Evolutionary conservation across 1,139 yeast genomes (phyloP).

Genomic region (Taphrina pruni): DNA sequence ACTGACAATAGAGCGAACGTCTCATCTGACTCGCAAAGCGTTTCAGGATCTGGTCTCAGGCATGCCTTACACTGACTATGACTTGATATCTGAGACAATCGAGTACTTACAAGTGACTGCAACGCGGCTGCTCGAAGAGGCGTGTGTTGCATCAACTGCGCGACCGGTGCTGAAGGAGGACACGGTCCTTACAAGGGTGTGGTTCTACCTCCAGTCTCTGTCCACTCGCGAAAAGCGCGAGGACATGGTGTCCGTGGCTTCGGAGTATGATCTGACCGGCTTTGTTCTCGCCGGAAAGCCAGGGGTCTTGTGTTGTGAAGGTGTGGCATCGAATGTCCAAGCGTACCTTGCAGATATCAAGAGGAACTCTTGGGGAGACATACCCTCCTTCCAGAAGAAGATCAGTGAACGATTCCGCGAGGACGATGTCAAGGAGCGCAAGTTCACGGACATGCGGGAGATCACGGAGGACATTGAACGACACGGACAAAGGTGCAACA

Average conservation of each 20-base stretch:
- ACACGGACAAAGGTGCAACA: slow-evolving; percentile 33
- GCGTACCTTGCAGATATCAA: slow-evolving; percentile 39
- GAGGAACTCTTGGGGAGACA: slow-evolving; percentile 38
- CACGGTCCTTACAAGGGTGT: slow-evolving; percentile 16
- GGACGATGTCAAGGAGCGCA: slow-evolving; percentile 8
- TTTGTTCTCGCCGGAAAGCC: slow-evolving; percentile 41
- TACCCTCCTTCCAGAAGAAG: slow-evolving; percentile 39
- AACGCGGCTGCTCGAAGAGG: background rate
- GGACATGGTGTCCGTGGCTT: slow-evolving; percentile 32
- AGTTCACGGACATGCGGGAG: slow-evolving; percentile 27
- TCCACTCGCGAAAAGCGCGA: slow-evolving; percentile 35
- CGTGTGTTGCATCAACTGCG: too few species aligned
- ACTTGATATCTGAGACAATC: background rate
- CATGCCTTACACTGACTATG: slow-evolving; percentile 5
- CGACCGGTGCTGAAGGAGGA: background rate
- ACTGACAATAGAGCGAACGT: slow-evolving; percentile 11
- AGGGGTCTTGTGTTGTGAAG: slow-evolving; percentile 37
- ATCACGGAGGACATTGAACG: slow-evolving; percentile 32
- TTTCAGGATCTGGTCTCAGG: slow-evolving; percentile 14
- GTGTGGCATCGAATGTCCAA: slow-evolving; percentile 13
- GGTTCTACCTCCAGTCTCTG: slow-evolving; percentile 40
- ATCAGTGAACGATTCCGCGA: slow-evolving; percentile 34
- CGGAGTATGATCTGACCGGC: slow-evolving; percentile 30
- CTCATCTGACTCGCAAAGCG: slow-evolving; percentile 16
- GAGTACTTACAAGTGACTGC: slow-evolving; percentile 14